Conservation (phyloP, 1,139 yeast species). For the Taphrina populina region DNA sequence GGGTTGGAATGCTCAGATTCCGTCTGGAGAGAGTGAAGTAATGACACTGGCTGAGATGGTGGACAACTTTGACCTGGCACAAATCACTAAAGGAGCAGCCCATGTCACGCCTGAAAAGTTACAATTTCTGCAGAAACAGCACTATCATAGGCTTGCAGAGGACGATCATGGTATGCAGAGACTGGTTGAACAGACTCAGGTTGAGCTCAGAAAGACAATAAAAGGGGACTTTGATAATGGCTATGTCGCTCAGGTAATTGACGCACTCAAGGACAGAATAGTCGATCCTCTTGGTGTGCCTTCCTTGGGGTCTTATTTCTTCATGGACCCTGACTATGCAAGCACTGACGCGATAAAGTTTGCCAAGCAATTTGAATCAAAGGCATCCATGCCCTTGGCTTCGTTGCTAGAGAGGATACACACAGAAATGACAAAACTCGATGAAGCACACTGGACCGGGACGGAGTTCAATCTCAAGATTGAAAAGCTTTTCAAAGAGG, state of each 20-base stretch:
- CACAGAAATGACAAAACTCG: neutral
- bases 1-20: constrained; percentile 70
- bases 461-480: constrained; percentile 26
- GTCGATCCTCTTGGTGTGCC: constrained; percentile 30
- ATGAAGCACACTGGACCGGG: constrained; percentile 12
- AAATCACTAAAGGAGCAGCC: constrained; percentile 88
- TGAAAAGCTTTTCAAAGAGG: constrained; percentile 20
- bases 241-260: constrained; percentile 28
- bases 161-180: constrained; percentile 10
- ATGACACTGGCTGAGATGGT: constrained; percentile 58
- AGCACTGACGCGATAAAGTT: constrained; percentile 17
- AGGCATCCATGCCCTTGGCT: neutral
- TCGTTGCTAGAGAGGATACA: neutral
- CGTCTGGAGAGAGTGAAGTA: constrained; percentile 51
- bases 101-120: constrained; percentile 81
- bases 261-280: constrained; percentile 22
- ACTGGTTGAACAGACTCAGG: constrained; percentile 15
- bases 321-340: constrained; percentile 11
- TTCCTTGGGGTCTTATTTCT: constrained; percentile 21
- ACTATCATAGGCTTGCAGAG: constrained; percentile 28
- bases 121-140: constrained; percentile 57
- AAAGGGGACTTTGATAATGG: constrained; percentile 5
- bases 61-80: constrained; percentile 55
- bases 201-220: neutral
- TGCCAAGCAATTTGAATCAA: constrained; percentile 8